These are phyloP conservation scores for Peterozyma toletana DNA, from an alignment of 805 yeast species.

Conservation along the genomic window DNA sequence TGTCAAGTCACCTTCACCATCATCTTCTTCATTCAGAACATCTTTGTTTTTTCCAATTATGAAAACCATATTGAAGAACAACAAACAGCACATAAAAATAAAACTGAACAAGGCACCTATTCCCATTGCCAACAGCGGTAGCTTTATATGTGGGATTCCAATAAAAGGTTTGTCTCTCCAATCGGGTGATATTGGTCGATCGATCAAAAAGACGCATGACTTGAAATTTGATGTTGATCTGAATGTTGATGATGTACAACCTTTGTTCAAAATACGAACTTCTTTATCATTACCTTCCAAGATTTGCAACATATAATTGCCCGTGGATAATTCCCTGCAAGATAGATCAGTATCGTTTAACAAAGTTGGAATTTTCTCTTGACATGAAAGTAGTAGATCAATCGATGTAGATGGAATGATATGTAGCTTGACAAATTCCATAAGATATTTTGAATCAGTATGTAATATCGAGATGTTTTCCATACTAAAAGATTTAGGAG, in stretches of 20 bases:
- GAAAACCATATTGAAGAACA: conserved; percentile 13
- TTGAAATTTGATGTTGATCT: conserved; percentile 16
- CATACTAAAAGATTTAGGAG: conserved; percentile 43
- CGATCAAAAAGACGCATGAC: conserved; percentile 57
- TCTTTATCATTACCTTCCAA: conserved; percentile 46
- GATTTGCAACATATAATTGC: conserved; percentile 30
- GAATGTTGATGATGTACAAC: conserved; percentile 38
- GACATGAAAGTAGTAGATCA: conserved; percentile 39
- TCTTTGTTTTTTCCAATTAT: conserved; percentile 17
- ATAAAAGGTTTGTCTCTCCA: conserved; percentile 45
- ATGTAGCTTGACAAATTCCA: conserved; percentile 59
- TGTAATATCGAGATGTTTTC: conserved; percentile 41
- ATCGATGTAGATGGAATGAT: conserved; percentile 55
- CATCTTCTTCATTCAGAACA: background rate
- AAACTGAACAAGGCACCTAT: conserved; percentile 59
- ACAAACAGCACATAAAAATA: conserved; percentile 27
- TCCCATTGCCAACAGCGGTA: conserved; percentile 63
- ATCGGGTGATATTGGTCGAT: conserved; percentile 54
- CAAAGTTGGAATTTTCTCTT: conserved; percentile 33
- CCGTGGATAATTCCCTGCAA: conserved; percentile 31
- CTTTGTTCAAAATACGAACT: conserved; percentile 52
- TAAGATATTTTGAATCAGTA: conserved; percentile 26
- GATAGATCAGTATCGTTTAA: conserved; percentile 36
- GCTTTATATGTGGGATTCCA: conserved; percentile 45
- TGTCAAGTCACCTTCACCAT: background rate